phyloP scores from a whole-genome alignment of 441 rosid genomes.

The Gossypium laxum region DNA sequence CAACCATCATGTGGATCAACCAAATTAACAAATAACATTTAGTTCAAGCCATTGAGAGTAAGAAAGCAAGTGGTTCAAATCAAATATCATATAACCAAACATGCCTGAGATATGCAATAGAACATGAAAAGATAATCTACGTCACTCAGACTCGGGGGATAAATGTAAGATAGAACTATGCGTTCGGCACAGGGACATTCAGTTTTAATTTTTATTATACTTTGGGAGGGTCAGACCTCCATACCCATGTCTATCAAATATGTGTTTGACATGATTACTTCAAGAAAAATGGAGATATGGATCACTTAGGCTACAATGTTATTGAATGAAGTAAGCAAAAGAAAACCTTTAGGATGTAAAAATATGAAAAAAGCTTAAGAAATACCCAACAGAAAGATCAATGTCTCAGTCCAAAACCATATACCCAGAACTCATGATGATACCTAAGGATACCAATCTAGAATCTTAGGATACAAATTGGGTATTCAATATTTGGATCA shows the following conservation, averaged over 20 bases:
- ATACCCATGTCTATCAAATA: not conserved
- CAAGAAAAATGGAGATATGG: not conserved
- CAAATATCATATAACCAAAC: not conserved
- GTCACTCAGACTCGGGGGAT: not conserved
- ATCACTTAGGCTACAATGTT: not conserved
- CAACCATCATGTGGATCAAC: not conserved
- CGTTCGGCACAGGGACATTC: not conserved
- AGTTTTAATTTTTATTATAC: not conserved
- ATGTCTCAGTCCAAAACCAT: not conserved
- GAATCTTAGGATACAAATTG: not conserved
- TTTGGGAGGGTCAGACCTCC: not conserved
- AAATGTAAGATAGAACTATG: not conserved
- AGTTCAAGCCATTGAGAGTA: not conserved
- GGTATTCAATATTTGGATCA: not conserved
- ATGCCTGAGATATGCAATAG: not conserved
- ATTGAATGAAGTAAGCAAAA: not conserved
- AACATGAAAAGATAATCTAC: not conserved
- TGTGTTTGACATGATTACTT: not conserved
- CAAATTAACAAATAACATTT: not conserved
- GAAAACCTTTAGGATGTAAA: not conserved
- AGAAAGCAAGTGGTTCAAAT: not conserved
- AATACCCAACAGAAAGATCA: not conserved
- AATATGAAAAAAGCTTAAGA: not conserved
- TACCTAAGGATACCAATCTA: not conserved
- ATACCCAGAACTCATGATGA: not conserved